Evolutionary conservation across 164 flowering plant genomes (phyloP).

Genomic region (Euptelea pleiosperma): DNA sequence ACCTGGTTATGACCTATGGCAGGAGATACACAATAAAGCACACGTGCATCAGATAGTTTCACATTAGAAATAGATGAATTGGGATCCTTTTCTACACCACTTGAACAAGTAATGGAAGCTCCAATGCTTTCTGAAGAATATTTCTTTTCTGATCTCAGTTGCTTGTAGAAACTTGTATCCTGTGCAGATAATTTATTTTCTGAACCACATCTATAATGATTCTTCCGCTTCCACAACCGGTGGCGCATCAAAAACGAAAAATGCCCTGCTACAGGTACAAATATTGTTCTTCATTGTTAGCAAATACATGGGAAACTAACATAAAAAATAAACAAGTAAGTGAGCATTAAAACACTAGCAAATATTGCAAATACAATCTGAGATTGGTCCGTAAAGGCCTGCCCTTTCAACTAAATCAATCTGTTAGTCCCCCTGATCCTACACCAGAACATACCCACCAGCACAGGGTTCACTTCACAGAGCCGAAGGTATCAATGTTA

Average conservation of each 20-base stretch:
- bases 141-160: slow-evolving; percentile 17
- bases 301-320: too few relatives aligned
- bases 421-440: too few relatives aligned
- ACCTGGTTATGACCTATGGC: slow-evolving; percentile 95
- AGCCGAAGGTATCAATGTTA: too few relatives aligned
- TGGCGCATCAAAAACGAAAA: slow-evolving; percentile 13
- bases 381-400: too few relatives aligned
- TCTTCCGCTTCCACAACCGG: slow-evolving; percentile 23
- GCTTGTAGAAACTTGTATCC: slow-evolving; percentile 14
- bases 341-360: too few relatives aligned
- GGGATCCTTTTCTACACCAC: slow-evolving; percentile 14
- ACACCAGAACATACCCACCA: too few relatives aligned
- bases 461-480: too few relatives aligned
- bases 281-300: too few relatives aligned
- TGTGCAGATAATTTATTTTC: not conserved
- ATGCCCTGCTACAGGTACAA: slow-evolving; percentile 17
- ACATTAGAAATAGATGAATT: slow-evolving; percentile 8
- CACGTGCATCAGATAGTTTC: slow-evolving; percentile 35
- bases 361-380: too few relatives aligned
- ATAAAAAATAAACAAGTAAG: too few relatives aligned
- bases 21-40: slow-evolving; percentile 70
- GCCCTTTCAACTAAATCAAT: too few relatives aligned
- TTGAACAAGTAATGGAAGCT: slow-evolving; percentile 29
- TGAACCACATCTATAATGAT: slow-evolving; percentile 14
- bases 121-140: slow-evolving; percentile 14